Percentiles rank a stretch among this genome's conserved stretches.
These are phyloP conservation scores for Suillus placidus DNA, from an alignment of 768 basidiomycete genomes.

Conservation along the genomic window DNA sequence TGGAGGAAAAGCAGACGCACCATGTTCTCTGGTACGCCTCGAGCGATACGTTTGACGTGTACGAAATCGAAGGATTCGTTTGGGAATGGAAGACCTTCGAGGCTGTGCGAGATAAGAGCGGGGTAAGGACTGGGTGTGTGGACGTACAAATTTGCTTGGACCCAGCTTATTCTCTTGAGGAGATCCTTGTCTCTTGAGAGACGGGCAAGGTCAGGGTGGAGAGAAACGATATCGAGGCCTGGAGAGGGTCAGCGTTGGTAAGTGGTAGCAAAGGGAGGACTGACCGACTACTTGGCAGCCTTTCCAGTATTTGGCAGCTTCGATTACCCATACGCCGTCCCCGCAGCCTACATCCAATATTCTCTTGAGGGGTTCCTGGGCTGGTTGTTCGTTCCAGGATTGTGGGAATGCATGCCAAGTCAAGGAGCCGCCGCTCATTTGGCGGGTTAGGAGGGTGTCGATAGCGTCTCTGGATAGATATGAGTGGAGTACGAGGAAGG, in stretches of 20 bases:
- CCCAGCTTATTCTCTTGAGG: constrained; percentile 66
- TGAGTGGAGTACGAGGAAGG: not conserved
- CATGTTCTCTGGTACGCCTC: constrained; percentile 71
- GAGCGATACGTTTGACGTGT: constrained; percentile 58
- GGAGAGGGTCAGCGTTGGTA: constrained; percentile 37
- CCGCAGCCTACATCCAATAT: constrained; percentile 76
- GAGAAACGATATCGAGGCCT: constrained; percentile 70
- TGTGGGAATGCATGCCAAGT: constrained; percentile 58
- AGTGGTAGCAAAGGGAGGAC: not conserved
- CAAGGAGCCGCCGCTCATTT: constrained; percentile 53
- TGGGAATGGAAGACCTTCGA: constrained; percentile 70
- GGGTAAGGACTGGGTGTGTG: not conserved
- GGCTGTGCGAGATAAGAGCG: constrained; percentile 37
- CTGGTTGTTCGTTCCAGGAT: constrained; percentile 23
- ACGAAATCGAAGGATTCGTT: constrained; percentile 79
- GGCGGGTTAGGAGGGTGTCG: constrained; percentile 60
- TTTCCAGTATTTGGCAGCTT: constrained; percentile 67
- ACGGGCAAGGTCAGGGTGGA: constrained; percentile 68
- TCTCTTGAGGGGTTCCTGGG: not conserved
- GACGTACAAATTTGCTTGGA: constrained; percentile 72
- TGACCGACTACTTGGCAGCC: constrained; percentile 30
- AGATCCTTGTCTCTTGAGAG: constrained; percentile 54
- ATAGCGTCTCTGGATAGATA: constrained; percentile 59
- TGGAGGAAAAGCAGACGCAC: constrained; percentile 34
- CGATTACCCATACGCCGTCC: constrained; percentile 74